These are phyloP conservation scores for Golovinomyces cichoracearum DNA, from an alignment of 2,329 filamentous ascomycete species.

Conservation along the genomic window DNA sequence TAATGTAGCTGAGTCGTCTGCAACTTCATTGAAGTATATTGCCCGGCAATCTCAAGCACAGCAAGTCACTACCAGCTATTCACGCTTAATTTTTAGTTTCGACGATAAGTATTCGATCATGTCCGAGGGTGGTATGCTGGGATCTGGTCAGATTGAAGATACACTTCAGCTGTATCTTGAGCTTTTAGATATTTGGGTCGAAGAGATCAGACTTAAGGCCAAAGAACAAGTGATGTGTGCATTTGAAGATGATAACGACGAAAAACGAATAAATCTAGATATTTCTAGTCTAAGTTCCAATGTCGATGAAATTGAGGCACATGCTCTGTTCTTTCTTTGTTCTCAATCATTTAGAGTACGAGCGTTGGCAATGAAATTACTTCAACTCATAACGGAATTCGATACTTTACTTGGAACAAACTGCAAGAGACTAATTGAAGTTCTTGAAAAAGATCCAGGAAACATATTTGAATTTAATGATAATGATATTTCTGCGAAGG, in stretches of 20 bases:
- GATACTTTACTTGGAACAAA: slow-evolving; percentile 63
- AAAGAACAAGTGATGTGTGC: slow-evolving; percentile 42
- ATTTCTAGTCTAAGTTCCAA: slow-evolving; percentile 72
- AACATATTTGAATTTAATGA: slow-evolving; percentile 80
- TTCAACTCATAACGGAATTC: slow-evolving; percentile 80
- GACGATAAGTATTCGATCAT: slow-evolving; percentile 94
- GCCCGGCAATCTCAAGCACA: slow-evolving; percentile 80
- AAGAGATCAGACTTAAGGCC: slow-evolving; percentile 73
- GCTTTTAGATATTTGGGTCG: slow-evolving; percentile 86
- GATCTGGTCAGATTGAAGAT: slow-evolving; percentile 78
- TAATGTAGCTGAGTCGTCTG: slow-evolving; percentile 77
- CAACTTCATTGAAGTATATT: slow-evolving; percentile 81
- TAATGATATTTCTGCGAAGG: slow-evolving; percentile 70
- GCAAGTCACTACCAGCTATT: slow-evolving; percentile 87
- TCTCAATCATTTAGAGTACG: slow-evolving; percentile 81
- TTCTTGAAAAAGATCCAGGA: slow-evolving; percentile 70
- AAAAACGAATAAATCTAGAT: slow-evolving; percentile 54
- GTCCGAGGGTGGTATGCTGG: slow-evolving; percentile 91
- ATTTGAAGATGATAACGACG: slow-evolving; percentile 34
- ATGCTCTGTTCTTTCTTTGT: slow-evolving; percentile 89
- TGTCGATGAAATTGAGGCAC: slow-evolving; percentile 89
- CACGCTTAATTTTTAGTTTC: slow-evolving; percentile 94
- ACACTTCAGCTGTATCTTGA: slow-evolving; percentile 84
- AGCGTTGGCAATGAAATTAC: slow-evolving; percentile 70
- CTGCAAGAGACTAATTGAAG: slow-evolving; percentile 55